phyloP scores from a whole-genome alignment of 2,329 filamentous ascomycete genomes.

The Ceratocystis smalleyi region DNA sequence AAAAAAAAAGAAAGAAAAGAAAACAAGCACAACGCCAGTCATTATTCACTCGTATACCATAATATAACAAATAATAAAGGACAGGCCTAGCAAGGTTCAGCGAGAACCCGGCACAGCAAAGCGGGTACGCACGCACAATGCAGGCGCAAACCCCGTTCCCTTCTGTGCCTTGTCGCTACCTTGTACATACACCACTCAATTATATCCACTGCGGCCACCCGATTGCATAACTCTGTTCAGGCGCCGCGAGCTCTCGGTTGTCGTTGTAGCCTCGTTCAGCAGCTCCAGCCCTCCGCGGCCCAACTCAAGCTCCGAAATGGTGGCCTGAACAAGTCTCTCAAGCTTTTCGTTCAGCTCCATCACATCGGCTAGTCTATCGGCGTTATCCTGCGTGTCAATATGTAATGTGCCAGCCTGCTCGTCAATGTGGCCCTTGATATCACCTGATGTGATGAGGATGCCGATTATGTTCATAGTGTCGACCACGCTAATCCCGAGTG shows the following conservation, averaged over 20 bases:
- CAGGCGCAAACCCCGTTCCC: neutral
- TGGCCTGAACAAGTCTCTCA: constrained; percentile 48
- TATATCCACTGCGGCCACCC: neutral
- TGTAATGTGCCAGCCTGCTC: constrained; percentile 72
- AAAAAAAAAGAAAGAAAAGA: neutral
- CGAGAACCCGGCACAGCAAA: neutral
- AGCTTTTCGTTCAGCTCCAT: constrained; percentile 58
- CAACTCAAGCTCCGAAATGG: constrained; percentile 59
- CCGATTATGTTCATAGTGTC: constrained; percentile 95
- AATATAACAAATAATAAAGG: neutral
- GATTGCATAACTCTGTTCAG: neutral
- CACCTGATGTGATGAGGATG: constrained; percentile 80
- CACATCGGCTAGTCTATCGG: constrained; percentile 58
- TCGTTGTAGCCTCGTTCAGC: neutral
- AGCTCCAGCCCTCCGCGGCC: constrained; percentile 3
- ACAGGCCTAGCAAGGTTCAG: neutral
- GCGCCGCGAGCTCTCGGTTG: neutral
- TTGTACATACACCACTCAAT: neutral
- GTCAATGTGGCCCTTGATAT: constrained; percentile 76
- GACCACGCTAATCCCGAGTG: constrained; percentile 67
- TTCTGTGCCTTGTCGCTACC: neutral
- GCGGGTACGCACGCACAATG: neutral
- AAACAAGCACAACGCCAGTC: neutral
- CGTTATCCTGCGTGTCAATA: constrained; percentile 59
- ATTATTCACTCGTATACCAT: constrained; percentile 1